A percentile compares a stretch with the other conserved stretches of the same genome.
These are phyloP conservation scores for Microdochium nivale DNA, from an alignment of 2,329 filamentous ascomycete genomes.

Conservation along the genomic window DNA sequence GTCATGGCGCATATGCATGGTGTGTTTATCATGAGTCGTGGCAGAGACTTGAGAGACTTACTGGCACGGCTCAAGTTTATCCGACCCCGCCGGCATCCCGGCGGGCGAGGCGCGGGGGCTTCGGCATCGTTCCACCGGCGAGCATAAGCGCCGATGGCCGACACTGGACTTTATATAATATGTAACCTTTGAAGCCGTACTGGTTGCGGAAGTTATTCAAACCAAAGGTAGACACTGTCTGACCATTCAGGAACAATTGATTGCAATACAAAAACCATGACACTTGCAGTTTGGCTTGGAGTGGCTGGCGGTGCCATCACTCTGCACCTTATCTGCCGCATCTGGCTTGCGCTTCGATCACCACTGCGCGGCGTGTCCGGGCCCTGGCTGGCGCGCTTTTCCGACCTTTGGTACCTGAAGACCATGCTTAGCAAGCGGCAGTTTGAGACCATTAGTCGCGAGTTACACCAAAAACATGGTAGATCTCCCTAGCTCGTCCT, in stretches of 20 bases:
- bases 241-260: not conserved
- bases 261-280: not conserved
- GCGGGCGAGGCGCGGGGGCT: not conserved
- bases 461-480: not conserved
- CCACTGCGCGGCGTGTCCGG: not conserved
- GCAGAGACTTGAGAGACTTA: no score
- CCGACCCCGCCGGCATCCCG: not conserved
- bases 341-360: not conserved
- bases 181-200: not conserved
- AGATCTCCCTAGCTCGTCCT: not conserved
- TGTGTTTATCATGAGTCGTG: not conserved
- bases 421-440: not conserved
- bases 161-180: not conserved
- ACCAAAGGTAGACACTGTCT: not conserved
- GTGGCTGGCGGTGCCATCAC: not conserved
- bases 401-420: not conserved
- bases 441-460: not conserved
- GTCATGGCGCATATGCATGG: not conserved
- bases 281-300: not conserved
- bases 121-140: not conserved
- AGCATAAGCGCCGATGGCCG: not conserved
- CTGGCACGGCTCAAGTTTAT: not conserved
- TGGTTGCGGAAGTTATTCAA: not conserved
- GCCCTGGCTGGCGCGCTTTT: not conserved
- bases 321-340: not conserved